These are phyloP conservation scores for Aspergillus sojae DNA, from an alignment of 2,329 filamentous ascomycete genomes.

Conservation along the genomic window DNA sequence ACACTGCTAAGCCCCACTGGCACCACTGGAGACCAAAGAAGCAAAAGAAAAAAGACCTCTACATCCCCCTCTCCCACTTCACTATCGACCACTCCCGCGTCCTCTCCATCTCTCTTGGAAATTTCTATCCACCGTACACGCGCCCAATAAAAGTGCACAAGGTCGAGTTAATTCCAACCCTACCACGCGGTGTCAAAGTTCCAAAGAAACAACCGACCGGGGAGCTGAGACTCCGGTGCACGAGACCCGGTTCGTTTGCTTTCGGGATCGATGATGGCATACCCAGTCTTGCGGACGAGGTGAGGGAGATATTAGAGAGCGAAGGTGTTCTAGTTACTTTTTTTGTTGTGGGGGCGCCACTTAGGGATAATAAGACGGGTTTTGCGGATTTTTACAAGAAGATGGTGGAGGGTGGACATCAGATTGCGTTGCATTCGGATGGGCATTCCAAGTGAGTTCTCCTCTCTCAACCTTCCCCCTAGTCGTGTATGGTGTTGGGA, in stretches of 20 bases:
- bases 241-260: constrained; percentile 69
- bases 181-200: constrained; percentile 56
- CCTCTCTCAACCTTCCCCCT: too few relatives aligned
- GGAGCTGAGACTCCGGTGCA: constrained; percentile 64
- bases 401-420: constrained; percentile 65
- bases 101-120: constrained; percentile 65
- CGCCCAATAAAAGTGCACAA: constrained; percentile 55
- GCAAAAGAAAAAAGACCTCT: constrained; percentile 54
- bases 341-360: constrained; percentile 68
- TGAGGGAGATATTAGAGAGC: constrained; percentile 63
- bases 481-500: neutral
- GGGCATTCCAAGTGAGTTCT: constrained; percentile 62
- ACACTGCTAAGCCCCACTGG: constrained; percentile 44
- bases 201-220: constrained; percentile 65
- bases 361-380: constrained; percentile 62
- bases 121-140: constrained; percentile 59
- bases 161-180: constrained; percentile 62
- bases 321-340: constrained; percentile 69
- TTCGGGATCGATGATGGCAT: constrained; percentile 73
- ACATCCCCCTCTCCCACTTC: constrained; percentile 69
- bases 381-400: constrained; percentile 66
- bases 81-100: constrained; percentile 59
- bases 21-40: neutral
- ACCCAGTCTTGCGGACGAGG: constrained; percentile 60
- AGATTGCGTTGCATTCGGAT: constrained; percentile 69